phyloP scores from a whole-genome alignment of 73 alveolate genomes.

The Stentor roeselii region DNA sequence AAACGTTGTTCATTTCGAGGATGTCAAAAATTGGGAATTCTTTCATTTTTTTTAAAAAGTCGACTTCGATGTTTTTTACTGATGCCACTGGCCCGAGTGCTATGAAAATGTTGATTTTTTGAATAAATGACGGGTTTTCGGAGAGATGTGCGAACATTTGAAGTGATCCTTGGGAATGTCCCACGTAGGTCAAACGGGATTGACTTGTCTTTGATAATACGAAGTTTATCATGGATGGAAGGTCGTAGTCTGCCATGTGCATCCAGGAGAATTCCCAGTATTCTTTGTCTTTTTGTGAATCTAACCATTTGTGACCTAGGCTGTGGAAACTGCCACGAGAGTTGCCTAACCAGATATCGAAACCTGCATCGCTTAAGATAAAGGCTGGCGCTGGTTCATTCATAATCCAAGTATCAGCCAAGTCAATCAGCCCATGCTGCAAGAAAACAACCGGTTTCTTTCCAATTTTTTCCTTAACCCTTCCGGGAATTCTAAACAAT shows the following conservation, averaged over 20 bases:
- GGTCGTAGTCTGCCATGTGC: constrained; percentile 81
- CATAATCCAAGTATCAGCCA: constrained; percentile 75
- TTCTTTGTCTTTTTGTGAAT: constrained; percentile 48
- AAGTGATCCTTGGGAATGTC: constrained; percentile 91
- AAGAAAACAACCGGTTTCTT: constrained; percentile 59
- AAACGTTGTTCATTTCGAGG: constrained; percentile 18
- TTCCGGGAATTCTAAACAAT: constrained; percentile 74
- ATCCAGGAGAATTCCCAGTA: constrained; percentile 86
- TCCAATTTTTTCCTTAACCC: constrained; percentile 37
- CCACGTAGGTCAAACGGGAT: constrained; percentile 69
- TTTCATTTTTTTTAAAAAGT: not conserved
- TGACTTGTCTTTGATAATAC: constrained; percentile 49
- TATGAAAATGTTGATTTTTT: constrained; percentile 21
- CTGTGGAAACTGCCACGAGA: constrained; percentile 82
- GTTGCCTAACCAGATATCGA: constrained; percentile 91
- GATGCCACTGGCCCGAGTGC: constrained; percentile 39
- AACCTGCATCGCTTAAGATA: constrained; percentile 61
- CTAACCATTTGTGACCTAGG: constrained; percentile 50
- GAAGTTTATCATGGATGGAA: constrained; percentile 75
- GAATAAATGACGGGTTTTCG: constrained; percentile 46
- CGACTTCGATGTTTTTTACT: constrained; percentile 26
- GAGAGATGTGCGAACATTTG: constrained; percentile 69
- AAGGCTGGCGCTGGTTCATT: constrained; percentile 83
- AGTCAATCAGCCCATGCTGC: constrained; percentile 88
- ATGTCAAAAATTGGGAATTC: not conserved